Evolutionary conservation across 768 basidiomycete species (phyloP).

Genomic region (Terana coerulea): DNA sequence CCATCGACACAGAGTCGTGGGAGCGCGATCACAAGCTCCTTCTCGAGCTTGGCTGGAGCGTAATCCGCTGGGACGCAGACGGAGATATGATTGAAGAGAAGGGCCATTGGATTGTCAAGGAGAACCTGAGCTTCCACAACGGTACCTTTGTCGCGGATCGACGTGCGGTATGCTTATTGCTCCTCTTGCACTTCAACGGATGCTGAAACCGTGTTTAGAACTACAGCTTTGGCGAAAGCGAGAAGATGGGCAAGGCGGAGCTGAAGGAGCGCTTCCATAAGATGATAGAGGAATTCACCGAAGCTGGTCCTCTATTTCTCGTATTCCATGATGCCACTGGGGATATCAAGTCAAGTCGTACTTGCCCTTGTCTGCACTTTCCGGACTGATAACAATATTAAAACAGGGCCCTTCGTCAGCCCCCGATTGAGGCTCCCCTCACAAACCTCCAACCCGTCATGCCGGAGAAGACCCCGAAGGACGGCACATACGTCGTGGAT

Average conservation of each 20-base stretch:
- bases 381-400: too few relatives aligned
- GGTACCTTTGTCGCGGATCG: slow-evolving; percentile 59
- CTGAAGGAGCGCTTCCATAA: slow-evolving; percentile 51
- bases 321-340: slow-evolving; percentile 78
- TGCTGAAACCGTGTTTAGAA: slow-evolving; percentile 36
- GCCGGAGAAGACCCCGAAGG: slow-evolving; percentile 49
- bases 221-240: slow-evolving; percentile 65
- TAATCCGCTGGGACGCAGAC: slow-evolving; percentile 47
- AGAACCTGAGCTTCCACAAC: slow-evolving; percentile 61
- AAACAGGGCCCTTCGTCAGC: slow-evolving; percentile 50
- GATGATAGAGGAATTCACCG: slow-evolving; percentile 37
- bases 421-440: slow-evolving; percentile 48
- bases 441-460: slow-evolving; percentile 49
- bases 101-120: slow-evolving; percentile 60
- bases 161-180: slow-evolving; percentile 28
- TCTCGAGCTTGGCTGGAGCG: slow-evolving; percentile 83
- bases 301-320: slow-evolving; percentile 63
- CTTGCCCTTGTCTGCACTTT: slow-evolving; percentile 10
- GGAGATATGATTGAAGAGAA: slow-evolving; percentile 42
- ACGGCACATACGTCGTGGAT: slow-evolving; percentile 64
- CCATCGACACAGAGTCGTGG: slow-evolving; percentile 84
- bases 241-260: slow-evolving; percentile 43
- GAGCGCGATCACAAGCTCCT: slow-evolving; percentile 68
- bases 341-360: slow-evolving; percentile 61
- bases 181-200: background rate